These are phyloP conservation scores for Selaginella tamariscina DNA, from an alignment of 75 land plant genomes.

Conservation along the genomic window DNA sequence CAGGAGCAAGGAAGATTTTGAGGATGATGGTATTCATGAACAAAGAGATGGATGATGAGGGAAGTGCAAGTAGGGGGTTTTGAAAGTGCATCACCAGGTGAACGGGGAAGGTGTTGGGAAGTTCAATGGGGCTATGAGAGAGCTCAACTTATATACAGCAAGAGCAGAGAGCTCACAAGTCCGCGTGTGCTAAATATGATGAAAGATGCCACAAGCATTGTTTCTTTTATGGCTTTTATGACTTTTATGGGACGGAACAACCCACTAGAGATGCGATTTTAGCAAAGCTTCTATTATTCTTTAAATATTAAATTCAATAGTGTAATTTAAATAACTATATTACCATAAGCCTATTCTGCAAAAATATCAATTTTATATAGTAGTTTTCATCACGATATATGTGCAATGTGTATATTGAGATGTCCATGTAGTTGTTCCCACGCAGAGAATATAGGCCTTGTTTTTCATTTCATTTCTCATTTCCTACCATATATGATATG, in stretches of 20 bases:
- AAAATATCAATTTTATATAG: no score
- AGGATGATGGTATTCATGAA: conserved; percentile 99
- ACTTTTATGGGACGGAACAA: conserved; percentile 27
- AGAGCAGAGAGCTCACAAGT: conserved; percentile 30
- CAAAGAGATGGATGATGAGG: conserved; percentile 90
- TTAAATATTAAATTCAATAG: no score
- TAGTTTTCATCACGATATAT: no score
- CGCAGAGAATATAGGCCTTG: no score
- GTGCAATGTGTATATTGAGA: no score
- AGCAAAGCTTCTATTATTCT: no score
- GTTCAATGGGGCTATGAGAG: conserved; percentile 38
- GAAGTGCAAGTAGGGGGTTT: neutral
- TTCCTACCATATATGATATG: no score
- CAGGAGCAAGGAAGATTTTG: conserved; percentile 96
- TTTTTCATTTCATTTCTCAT: no score
- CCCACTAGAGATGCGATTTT: no score
- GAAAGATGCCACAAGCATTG: conserved; percentile 25
- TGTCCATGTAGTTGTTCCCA: no score
- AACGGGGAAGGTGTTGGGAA: conserved; percentile 30
- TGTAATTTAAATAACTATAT: no score
- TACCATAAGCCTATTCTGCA: no score
- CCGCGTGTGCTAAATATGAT: conserved; percentile 29
- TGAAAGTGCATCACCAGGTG: neutral
- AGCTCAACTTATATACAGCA: conserved; percentile 28
- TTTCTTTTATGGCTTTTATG: conserved; percentile 27